Base-by-base conservation (phyloP, 2,329 filamentous ascomycete species). In the Mycosphaerella arachidis region DNA sequence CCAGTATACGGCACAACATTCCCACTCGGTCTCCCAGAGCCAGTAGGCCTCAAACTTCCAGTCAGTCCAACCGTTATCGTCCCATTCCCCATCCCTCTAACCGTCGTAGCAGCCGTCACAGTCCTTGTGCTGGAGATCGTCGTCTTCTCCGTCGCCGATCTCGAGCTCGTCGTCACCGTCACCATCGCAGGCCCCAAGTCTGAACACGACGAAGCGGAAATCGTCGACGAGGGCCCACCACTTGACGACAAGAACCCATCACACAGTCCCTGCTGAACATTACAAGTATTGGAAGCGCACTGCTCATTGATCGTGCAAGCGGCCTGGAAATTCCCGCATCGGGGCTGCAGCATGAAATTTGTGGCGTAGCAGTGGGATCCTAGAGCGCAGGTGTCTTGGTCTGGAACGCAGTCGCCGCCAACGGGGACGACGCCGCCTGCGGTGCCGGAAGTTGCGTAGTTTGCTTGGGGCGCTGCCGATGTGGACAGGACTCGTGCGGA, bases 221-320 rank as follows among this genome's bases (percentile, higher is more conserved):
- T 33, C 27, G 53, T 12, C 20, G 53, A 10, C 16, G 33, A 20
- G 51, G 24, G 24, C 24, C 51, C 31, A 20, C 40, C 50, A n/a
- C 48, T 53, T 33, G 60, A 57, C 18, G 62, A 29, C 31, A 63
- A 33, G 57, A 67, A 56, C 27, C 67, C 67, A 29, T 60, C 66
- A 64, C 67, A 70, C 30, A 70, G 52, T 1, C 66, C 66, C 13
- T 63, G 60, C 13, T 12, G 24, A 3, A n/a, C 13, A 48, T 66
- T 61, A 64, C 67, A 70, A 13, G 66, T 67, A 55, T 70, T 70
- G 63, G 52, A 64, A 1, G 66, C 67, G 46, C 67, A 70, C 48
- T 70, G 66, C 24, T 51, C 43, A 53, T 68, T 60, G 24, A 18
- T 51, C 1, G 40, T 58, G 59, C 67, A 70, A 1, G 48, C 63